Base-by-base conservation (phyloP, 2,329 filamentous ascomycete species). In the Chaetomiaceae sp. region DNA sequence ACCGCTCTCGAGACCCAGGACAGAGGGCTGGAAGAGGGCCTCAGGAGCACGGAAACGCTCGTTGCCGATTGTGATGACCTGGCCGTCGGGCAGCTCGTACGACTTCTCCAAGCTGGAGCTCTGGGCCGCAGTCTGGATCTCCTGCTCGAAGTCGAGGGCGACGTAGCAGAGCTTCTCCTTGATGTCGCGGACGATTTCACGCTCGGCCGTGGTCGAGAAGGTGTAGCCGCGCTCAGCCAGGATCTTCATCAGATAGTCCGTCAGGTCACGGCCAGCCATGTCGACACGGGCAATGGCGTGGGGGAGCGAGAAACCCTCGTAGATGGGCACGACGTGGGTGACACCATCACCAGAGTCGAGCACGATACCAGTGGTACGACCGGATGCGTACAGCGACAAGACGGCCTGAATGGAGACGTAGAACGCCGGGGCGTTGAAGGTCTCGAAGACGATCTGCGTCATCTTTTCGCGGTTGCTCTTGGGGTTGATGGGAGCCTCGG, bases 101-200 rank as follows among this genome's bases (percentile, higher is more conserved):
- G 94, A 97, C 87, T 97, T 97, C 89, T 99, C 94, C 75, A 99
- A 82, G 80, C 82, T 90, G 74, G 94, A 97, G 80, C 89, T 95
- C 85, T 99, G 94, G 74, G 90, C 91, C 68, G 94, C 94, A 67
- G 94, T 99, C 85, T 99, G 94, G 75, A 99, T 96, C 82, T 99
- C 94, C 85, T 99, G 94, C 85, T 99, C 94, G 70, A 99, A 97
- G 84, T 99, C 94, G 66, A 99, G 89, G 65, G 94, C 94, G 72
- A 97, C 94, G 81, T 99, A 99, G 87, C 94, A 99, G 70, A 99
- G 91, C 87, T 97, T 99, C 88, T 99, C 94, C 88, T 99, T 99
- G 84, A 99, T 97, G 76, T 99, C 94, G 82, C 94, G 92, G 71
- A 97, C 94, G 73, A 97, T 99, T 95, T 97, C 94, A 78, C 94